Evolutionary conservation across 2,329 filamentous ascomycete genomes (phyloP).

Genomic region (Fusarium odoratissimum): DNA sequence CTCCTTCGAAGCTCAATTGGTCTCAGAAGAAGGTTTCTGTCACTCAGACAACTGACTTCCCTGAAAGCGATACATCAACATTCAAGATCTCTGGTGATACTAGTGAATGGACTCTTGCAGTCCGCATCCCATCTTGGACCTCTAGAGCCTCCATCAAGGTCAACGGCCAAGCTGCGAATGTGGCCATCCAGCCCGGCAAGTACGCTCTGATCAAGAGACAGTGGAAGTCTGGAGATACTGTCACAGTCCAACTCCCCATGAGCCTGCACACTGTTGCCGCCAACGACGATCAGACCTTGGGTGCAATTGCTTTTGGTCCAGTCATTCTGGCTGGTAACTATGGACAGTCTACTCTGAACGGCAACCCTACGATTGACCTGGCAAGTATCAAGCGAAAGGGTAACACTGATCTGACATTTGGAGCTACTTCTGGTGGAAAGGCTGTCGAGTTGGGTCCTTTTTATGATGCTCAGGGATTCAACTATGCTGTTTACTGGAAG

Average conservation of each 20-base stretch:
- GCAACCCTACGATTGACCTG: conserved; percentile 48
- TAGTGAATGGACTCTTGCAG: conserved; percentile 50
- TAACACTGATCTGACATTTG: conserved; percentile 46
- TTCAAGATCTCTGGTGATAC: conserved; percentile 52
- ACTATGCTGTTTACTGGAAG: conserved; percentile 58
- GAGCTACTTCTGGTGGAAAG: conserved; percentile 47
- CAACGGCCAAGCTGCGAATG: conserved; percentile 53
- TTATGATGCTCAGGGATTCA: conserved; percentile 55
- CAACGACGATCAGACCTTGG: conserved; percentile 59
- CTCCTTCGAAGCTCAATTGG: conserved; percentile 59
- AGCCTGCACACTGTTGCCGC: conserved; percentile 55
- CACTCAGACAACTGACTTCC: conserved; percentile 57
- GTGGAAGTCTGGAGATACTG: conserved; percentile 57
- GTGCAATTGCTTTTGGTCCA: conserved; percentile 61
- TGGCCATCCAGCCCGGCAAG: conserved; percentile 47
- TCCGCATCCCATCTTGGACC: conserved; percentile 63
- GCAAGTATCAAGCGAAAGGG: conserved; percentile 43
- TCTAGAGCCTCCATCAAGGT: conserved; percentile 53
- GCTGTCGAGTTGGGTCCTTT: conserved; percentile 52
- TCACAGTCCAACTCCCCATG: conserved; percentile 60
- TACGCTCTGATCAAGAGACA: conserved; percentile 55
- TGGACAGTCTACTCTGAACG: conserved; percentile 45
- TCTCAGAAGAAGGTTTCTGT: conserved; percentile 53
- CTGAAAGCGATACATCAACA: conserved; percentile 53
- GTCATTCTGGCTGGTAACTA: conserved; percentile 60